phyloP scores from a whole-genome alignment of 2,329 filamentous ascomycete genomes.

The Sarocladium oryzae region DNA sequence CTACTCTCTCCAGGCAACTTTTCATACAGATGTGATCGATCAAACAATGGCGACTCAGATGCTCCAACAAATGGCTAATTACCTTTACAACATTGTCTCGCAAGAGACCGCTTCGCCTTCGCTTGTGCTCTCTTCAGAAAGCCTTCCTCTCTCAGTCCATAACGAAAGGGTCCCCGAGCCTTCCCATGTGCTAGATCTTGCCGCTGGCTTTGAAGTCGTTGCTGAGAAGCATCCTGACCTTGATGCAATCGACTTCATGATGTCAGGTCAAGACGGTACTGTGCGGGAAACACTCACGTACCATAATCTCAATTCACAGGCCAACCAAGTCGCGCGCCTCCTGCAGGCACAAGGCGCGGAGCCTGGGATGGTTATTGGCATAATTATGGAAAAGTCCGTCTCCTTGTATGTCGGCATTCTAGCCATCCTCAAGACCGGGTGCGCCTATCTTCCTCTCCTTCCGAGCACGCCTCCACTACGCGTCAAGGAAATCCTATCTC shows the following conservation, averaged over 20 bases:
- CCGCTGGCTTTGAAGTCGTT: conserved; percentile 46
- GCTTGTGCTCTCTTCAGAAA: neutral
- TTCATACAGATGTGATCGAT: conserved; percentile 28
- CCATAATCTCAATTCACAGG: conserved; percentile 50
- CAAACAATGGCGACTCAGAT: neutral
- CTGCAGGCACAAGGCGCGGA: conserved; percentile 41
- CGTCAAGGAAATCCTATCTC: conserved; percentile 52
- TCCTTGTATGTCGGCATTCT: conserved; percentile 69
- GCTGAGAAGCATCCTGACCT: conserved; percentile 42
- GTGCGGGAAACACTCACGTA: conserved; percentile 47
- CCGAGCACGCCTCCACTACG: conserved; percentile 62
- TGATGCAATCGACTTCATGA: conserved; percentile 58
- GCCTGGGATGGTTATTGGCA: conserved; percentile 56
- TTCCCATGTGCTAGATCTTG: conserved; percentile 36
- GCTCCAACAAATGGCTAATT: neutral
- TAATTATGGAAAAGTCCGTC: conserved; percentile 72
- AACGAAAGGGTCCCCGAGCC: conserved; percentile 17
- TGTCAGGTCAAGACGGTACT: conserved; percentile 16
- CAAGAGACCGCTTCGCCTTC: neutral
- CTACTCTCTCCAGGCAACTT: conserved; percentile 41
- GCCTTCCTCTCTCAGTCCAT: neutral
- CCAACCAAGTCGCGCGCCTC: conserved; percentile 55
- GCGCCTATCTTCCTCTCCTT: conserved; percentile 73
- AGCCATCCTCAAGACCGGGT: conserved; percentile 66
- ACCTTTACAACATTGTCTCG: neutral